phyloP scores from a whole-genome alignment of 345 rosid genomes.

The Heritiera fomes region DNA sequence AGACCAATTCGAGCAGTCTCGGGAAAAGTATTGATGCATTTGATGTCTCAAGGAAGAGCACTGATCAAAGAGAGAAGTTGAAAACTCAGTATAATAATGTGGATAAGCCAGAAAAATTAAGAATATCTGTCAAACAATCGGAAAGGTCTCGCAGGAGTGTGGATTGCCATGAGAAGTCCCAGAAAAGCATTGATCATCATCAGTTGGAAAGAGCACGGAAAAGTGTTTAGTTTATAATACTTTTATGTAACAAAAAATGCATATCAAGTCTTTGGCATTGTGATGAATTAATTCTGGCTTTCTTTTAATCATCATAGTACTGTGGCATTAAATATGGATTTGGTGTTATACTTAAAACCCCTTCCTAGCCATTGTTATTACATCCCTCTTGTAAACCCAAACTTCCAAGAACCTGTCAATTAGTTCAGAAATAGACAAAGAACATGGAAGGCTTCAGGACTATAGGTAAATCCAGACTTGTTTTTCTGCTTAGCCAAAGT shows the following conservation, averaged over 20 bases:
- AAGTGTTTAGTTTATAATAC: constrained; percentile 61
- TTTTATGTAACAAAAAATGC: neutral
- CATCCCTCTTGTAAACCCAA: neutral
- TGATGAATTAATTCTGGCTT: constrained; percentile 27
- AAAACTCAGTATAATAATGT: constrained; percentile 49
- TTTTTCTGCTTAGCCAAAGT: neutral
- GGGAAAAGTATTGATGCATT: constrained; percentile 56
- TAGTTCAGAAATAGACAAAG: neutral
- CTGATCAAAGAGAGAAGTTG: constrained; percentile 71
- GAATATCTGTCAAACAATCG: constrained; percentile 60
- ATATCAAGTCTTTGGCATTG: constrained; percentile 23
- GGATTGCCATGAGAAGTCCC: constrained; percentile 84
- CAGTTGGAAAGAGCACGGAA: constrained; percentile 78
- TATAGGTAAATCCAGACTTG: neutral
- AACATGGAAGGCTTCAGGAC: neutral
- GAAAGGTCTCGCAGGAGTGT: constrained; percentile 87
- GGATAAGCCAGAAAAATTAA: constrained; percentile 57
- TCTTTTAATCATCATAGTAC: constrained; percentile 7
- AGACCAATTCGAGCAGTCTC: constrained; percentile 56
- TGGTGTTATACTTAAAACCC: constrained; percentile 18
- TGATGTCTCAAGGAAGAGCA: constrained; percentile 77
- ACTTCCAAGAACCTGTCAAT: neutral
- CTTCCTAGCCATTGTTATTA: neutral
- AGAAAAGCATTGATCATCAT: constrained; percentile 71
- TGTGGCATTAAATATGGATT: constrained; percentile 30